Evolutionary conservation across 2,329 filamentous ascomycete species (phyloP).

Genomic region (Diaporthe vexans): DNA sequence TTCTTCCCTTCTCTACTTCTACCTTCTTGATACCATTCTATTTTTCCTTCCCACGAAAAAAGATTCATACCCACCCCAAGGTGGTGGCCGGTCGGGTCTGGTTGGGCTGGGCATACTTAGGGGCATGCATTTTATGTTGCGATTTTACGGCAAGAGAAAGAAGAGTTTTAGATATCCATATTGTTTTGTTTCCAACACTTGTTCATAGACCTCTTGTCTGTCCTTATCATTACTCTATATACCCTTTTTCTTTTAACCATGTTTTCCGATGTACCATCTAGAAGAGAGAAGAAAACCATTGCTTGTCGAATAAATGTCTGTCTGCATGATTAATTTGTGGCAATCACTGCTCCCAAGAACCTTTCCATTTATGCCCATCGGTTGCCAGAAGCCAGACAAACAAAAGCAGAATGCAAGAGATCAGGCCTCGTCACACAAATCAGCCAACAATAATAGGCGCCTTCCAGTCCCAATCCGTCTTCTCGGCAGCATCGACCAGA

Average conservation of each 20-base stretch:
- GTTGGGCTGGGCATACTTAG: conserved; percentile 6
- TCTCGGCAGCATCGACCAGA: conserved; percentile 54
- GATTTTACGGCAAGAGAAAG: not conserved
- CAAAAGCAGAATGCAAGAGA: not conserved
- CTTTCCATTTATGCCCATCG: not conserved
- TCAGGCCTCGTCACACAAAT: not conserved
- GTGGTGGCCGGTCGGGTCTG: conserved; percentile 33
- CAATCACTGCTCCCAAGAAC: not conserved
- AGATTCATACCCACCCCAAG: conserved; percentile 35
- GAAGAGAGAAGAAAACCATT: not conserved
- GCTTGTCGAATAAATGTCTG: not conserved
- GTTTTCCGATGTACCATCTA: not conserved
- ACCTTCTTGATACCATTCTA: not conserved
- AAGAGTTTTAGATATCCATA: conserved; percentile 23
- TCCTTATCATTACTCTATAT: conserved; percentile 32
- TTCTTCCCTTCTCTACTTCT: not conserved
- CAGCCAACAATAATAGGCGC: conserved; percentile 31
- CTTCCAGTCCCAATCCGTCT: conserved; percentile 50
- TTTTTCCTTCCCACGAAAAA: conserved; percentile 12
- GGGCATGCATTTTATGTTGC: not conserved
- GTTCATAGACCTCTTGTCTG: conserved; percentile 35
- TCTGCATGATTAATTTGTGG: not conserved
- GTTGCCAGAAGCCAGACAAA: not conserved
- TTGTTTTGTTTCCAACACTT: not conserved
- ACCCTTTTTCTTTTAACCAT: conserved; percentile 8